phyloP scores from a whole-genome alignment of 1,284 basidiomycete species.

The Irpex lacteus region DNA sequence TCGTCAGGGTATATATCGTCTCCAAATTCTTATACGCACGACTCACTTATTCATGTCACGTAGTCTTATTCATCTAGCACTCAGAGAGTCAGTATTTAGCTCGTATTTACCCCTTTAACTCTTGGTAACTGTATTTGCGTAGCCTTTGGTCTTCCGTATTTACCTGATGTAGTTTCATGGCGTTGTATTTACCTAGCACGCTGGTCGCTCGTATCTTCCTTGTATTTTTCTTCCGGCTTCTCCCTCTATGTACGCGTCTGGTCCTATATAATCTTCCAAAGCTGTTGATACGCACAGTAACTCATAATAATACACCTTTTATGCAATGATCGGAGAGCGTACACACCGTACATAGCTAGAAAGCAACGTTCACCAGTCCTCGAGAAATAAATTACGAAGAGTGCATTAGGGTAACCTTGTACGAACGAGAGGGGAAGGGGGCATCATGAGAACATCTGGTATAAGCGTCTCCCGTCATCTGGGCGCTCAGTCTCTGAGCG shows the following conservation, averaged over 20 bases:
- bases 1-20: background rate
- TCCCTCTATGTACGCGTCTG: background rate
- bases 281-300: background rate
- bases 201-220: background rate
- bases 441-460: constrained; percentile 14
- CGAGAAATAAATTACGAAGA: background rate
- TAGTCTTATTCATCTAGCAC: too few relatives aligned
- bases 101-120: too few relatives aligned
- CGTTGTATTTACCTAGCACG: too few relatives aligned
- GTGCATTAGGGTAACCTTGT: background rate
- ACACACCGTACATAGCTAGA: background rate
- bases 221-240: background rate
- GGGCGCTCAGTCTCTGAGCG: constrained; percentile 26
- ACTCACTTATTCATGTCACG: background rate
- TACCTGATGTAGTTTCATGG: background rate
- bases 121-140: too few relatives aligned
- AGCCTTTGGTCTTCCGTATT: too few relatives aligned
- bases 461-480: constrained; percentile 21
- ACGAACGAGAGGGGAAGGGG: too few relatives aligned
- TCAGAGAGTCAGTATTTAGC: too few relatives aligned
- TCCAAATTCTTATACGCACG: background rate
- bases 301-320: background rate
- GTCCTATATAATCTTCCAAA: background rate
- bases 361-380: background rate
- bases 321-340: background rate